phyloP scores from a whole-genome alignment of 352 stramenopile genomes.

The Pythium phragmiticola region DNA sequence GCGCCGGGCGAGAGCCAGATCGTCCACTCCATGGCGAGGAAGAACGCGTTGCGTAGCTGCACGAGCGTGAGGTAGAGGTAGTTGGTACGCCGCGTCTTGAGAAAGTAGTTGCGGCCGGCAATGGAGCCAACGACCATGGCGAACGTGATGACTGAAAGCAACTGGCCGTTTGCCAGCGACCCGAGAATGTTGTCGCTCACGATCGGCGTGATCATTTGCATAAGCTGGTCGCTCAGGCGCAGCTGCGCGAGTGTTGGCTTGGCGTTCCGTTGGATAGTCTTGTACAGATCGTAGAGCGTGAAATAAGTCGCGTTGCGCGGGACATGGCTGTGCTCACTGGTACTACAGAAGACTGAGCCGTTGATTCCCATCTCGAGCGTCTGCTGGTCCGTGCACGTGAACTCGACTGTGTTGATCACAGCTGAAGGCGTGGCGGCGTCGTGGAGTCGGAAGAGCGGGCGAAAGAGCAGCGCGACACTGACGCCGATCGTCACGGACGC shows the following conservation, averaged over 20 bases:
- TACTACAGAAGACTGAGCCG: background rate
- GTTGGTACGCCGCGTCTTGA: constrained; percentile 47
- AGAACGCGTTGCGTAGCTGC: constrained; percentile 70
- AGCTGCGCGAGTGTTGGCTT: constrained; percentile 29
- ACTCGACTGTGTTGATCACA: constrained; percentile 34
- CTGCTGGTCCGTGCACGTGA: constrained; percentile 43
- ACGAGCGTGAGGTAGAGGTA: constrained; percentile 61
- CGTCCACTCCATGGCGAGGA: constrained; percentile 61
- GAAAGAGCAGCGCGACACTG: constrained; percentile 48
- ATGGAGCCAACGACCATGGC: constrained; percentile 56
- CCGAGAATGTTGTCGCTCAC: constrained; percentile 64
- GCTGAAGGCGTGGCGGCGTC: too few species aligned
- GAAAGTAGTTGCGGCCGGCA: constrained; percentile 52
- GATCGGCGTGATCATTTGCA: constrained; percentile 48
- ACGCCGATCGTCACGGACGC: constrained; percentile 43
- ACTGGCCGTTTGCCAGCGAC: constrained; percentile 41
- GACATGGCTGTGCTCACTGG: background rate
- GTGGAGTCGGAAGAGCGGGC: constrained; percentile 42
- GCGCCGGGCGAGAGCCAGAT: constrained; percentile 61
- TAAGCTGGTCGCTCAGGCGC: constrained; percentile 52
- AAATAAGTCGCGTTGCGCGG: background rate
- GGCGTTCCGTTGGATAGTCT: background rate
- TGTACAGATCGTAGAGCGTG: constrained; percentile 3
- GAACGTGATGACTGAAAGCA: constrained; percentile 64
- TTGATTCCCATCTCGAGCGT: too few species aligned